Base-by-base conservation (phyloP, 768 basidiomycete genomes). In the Amanita pseudoporphyria region DNA sequence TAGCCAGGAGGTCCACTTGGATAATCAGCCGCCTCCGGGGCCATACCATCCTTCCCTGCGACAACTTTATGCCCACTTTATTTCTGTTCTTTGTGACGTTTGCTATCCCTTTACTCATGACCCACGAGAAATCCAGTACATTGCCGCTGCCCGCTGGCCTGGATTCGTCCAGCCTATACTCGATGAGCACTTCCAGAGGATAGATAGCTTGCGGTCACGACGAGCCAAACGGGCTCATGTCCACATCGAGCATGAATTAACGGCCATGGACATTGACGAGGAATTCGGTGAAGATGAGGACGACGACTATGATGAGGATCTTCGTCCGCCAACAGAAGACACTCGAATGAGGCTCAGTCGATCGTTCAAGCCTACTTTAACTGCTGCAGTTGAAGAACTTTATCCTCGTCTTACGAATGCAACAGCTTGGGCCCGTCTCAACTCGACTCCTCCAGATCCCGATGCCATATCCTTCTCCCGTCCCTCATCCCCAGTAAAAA, bases 141-240 rank as follows among this genome's bases (percentile, higher is more conserved):
- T 91, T 24, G 78, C 84, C 2, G 80, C 83, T 0, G 84, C 88
- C 5, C 73, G 81, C 18, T 91, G 89, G 87, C 85, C 87, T 0
- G 83, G 80, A 2, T 90, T 88, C 56, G 74, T 83, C 1, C 74
- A 79, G 47, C 87, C 87, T 0, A 59, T 90, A 12, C 60, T 87
- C 6, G 77, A 77, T 46, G 76, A 77, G 28, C 62, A 76, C 45
- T 53, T 52, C 44, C 52, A 54, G 37, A 51, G 47, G 28, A 39
- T 56, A 10, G 45, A 46, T 6, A 51, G 56, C 5, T 19, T 52
- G 9, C 28, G 30, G 5, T 24, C 7, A 18, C 40, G 49, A 51
- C 48, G 18, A 44, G 38, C 7, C 33, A 45, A 38, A 31, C 51
- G n/a, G 3, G 36, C 33, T 28, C 21, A 9, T 6, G 2, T 26